Conservation (phyloP, 129 eudicot genomes). For the Flaveria trinervia region DNA sequence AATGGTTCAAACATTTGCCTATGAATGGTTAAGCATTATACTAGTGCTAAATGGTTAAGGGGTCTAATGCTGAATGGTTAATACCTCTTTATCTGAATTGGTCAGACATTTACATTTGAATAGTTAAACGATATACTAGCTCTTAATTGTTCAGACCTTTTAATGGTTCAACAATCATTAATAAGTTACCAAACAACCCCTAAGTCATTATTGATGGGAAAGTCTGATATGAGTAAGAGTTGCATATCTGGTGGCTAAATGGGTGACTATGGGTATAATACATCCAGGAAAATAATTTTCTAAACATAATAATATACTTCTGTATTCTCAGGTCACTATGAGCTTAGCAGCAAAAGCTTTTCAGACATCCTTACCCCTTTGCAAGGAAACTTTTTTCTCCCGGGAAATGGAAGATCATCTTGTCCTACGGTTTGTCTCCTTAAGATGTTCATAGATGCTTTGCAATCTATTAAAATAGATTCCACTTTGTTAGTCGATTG, state of each 20-base stretch:
- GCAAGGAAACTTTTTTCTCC: constrained; percentile 91
- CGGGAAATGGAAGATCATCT: constrained; percentile 68
- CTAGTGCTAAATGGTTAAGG: too few species aligned
- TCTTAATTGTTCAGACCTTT: too few species aligned
- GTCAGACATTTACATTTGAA: too few species aligned
- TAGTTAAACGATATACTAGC: too few species aligned
- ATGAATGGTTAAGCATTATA: too few species aligned
- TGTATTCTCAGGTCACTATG: constrained; percentile 67
- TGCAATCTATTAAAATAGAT: neutral
- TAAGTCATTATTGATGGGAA: neutral
- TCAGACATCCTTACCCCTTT: constrained; percentile 77
- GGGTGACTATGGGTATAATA: neutral
- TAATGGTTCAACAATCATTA: too few species aligned
- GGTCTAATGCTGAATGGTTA: too few species aligned
- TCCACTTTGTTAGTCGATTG: neutral
- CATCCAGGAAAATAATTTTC: neutral
- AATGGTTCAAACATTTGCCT: too few species aligned
- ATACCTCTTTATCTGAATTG: too few species aligned
- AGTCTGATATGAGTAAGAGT: neutral
- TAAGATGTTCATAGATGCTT: constrained; percentile 12
- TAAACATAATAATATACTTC: neutral
- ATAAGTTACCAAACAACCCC: too few species aligned
- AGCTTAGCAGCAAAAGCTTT: constrained; percentile 97
- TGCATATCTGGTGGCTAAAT: neutral
- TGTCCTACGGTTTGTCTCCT: constrained; percentile 58